phyloP scores from a whole-genome alignment of 2,329 filamentous ascomycete genomes.

The Hirsutella thompsonii region DNA sequence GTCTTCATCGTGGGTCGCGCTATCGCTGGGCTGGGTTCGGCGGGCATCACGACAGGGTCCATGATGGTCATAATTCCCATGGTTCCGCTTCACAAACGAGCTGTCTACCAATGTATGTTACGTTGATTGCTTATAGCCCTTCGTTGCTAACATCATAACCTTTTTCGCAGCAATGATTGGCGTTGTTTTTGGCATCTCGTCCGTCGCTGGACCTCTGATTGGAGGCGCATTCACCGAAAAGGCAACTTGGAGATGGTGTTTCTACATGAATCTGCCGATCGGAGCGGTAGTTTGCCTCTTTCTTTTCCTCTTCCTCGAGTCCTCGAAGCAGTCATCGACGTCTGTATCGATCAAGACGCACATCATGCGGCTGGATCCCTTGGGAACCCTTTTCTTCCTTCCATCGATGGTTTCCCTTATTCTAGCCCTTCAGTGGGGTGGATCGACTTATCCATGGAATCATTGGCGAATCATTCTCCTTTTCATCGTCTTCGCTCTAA shows the following conservation, averaged over 20 bases:
- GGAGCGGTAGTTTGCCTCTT: slow-evolving; percentile 31
- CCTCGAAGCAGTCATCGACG: slow-evolving; percentile 10
- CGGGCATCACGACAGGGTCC: slow-evolving; percentile 36
- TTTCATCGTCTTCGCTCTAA: slow-evolving; percentile 34
- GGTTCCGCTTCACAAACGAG: slow-evolving; percentile 40
- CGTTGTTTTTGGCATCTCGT: slow-evolving; percentile 43
- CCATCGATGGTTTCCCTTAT: slow-evolving; percentile 39
- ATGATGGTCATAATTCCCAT: slow-evolving; percentile 31
- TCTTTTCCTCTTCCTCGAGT: slow-evolving; percentile 32
- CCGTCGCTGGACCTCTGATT: slow-evolving; percentile 35
- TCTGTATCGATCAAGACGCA: background rate
- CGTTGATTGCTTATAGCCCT: too few relatives aligned
- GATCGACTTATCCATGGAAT: slow-evolving; percentile 36
- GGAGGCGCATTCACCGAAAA: slow-evolving; percentile 37
- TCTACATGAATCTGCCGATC: slow-evolving; percentile 33
- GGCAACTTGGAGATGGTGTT: slow-evolving; percentile 40
- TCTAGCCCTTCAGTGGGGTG: slow-evolving; percentile 45
- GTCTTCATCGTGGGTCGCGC: slow-evolving; percentile 39
- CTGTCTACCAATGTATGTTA: slow-evolving; percentile 7
- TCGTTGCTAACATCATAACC: too few relatives aligned
- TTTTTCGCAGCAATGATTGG: slow-evolving; percentile 40
- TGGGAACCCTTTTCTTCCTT: slow-evolving; percentile 35
- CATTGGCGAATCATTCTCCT: slow-evolving; percentile 35
- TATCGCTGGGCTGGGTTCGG: slow-evolving; percentile 35
- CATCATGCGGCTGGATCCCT: slow-evolving; percentile 31